Base-by-base conservation (phyloP, 805 yeast genomes). In the Saccharomycopsis oosterbeekiorum region DNA sequence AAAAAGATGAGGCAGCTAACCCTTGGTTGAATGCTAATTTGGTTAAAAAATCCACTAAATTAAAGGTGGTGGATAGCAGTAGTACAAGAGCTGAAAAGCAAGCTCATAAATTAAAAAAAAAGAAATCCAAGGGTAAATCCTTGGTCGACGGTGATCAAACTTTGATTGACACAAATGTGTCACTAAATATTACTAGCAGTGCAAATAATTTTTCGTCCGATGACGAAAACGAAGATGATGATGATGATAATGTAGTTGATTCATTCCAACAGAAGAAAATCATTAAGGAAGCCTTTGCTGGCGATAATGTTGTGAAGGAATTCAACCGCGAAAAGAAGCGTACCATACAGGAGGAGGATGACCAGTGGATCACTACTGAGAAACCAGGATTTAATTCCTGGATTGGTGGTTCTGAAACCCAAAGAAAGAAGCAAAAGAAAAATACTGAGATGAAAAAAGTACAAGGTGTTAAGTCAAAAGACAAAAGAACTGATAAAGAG, bases 361-460 rank as follows among this genome's bases (percentile, higher is more conserved):
- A 93, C 73, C 80, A 89, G 70, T 91, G 86, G 68, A 85, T 87
- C 62, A 97, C 92, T 70, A 75, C 87, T 56, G 86, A 96, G 0
- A 74, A 92, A 59, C 98, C 97, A 2, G 99, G 99, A 1, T 94
- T 98, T 97, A 98, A 98, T 56, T 88, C 87, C 54, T 94, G 99
- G 99, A 88, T 93, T 11, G 97, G 97, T 43, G 83, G 81, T 10
- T 79, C 80, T 21, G 70, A 74, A 11, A 73, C 70, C 65, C 73
- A 68, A 62, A 70, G 66, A 17, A 76, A 61, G 34, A 58, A 55
- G 15, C 70, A 75, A 71, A 63, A 79, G 70, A 84, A 82, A 70
- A 81, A 83, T 70, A 86, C 84, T 70, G 78, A 87, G 60, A 78
- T 86, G 41, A 83, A 87, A 67, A 88, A 83, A 66, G 76, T 89